Conservation (phyloP, 352 stramenopile genomes). For the Elongisporangium undulatum region DNA sequence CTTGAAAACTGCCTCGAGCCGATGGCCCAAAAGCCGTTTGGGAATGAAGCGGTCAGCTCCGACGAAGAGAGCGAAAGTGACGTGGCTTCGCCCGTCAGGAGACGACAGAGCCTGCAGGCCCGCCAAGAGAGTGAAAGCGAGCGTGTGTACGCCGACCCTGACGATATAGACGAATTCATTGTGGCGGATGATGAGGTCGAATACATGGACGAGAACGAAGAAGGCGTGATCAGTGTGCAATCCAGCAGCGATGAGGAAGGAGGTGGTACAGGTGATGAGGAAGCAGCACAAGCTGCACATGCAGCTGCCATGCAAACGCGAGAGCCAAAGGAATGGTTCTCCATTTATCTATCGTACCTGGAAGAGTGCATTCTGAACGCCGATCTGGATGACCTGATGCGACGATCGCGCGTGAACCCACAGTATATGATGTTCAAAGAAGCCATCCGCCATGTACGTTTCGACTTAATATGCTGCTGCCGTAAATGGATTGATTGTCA, state of each 20-base stretch:
- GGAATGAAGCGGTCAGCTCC: constrained; percentile 5
- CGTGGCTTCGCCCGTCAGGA: constrained; percentile 17
- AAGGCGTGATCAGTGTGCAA: constrained; percentile 55
- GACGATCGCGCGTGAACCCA: constrained; percentile 18
- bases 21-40: constrained; percentile 16
- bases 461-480: background rate
- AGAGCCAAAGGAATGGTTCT: constrained; percentile 75
- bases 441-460: constrained; percentile 56
- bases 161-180: constrained; percentile 82
- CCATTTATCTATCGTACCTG: constrained; percentile 81
- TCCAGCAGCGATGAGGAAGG: constrained; percentile 43
- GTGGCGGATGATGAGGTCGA: constrained; percentile 74
- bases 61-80: constrained; percentile 26
- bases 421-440: constrained; percentile 50
- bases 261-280: constrained; percentile 17
- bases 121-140: constrained; percentile 21
- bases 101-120: constrained; percentile 12
- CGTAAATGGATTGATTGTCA: constrained; percentile 1
- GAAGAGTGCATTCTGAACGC: constrained; percentile 65
- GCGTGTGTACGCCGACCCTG: constrained; percentile 42
- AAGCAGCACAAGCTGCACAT: constrained; percentile 25
- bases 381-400: constrained; percentile 58
- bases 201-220: constrained; percentile 86
- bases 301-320: constrained; percentile 25
- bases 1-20: constrained; percentile 67